phyloP scores from a whole-genome alignment of 148 eudicot genomes.

The Spergularia bocconei region DNA sequence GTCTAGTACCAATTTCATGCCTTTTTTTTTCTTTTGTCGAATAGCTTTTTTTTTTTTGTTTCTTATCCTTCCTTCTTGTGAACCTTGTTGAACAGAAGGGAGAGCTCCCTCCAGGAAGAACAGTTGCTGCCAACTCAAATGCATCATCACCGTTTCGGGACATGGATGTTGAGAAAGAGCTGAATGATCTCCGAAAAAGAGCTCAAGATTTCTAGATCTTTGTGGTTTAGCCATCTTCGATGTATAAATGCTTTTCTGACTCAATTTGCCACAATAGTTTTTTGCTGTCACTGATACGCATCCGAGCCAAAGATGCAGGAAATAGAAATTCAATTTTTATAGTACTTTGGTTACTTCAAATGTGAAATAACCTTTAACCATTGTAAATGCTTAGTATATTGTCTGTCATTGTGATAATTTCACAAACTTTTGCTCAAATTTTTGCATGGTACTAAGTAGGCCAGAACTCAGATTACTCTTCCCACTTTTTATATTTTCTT shows the following conservation, averaged over 20 bases:
- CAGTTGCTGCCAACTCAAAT: conserved; percentile 40
- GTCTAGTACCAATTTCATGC: background rate
- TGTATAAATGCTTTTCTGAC: conserved; percentile 15
- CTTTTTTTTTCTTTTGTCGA: background rate
- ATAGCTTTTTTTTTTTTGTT: background rate
- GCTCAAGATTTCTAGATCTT: conserved; percentile 50
- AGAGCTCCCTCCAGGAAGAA: conserved; percentile 94
- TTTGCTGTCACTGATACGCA: conserved; percentile 8
- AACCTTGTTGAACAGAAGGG: conserved; percentile 54
- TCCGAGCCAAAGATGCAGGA: conserved; percentile 16
- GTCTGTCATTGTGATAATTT: background rate
- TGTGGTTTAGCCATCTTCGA: background rate
- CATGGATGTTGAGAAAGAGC: conserved; percentile 72
- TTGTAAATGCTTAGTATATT: conserved; percentile 14
- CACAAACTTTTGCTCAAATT: background rate
- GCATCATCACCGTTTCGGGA: conserved; percentile 57
- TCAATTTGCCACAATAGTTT: conserved; percentile 6
- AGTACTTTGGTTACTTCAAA: background rate
- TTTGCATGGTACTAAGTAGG: no score
- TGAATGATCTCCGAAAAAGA: conserved; percentile 72
- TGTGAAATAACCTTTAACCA: conserved; percentile 7
- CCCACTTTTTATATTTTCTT: no score
- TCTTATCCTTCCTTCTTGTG: background rate
- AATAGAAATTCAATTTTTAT: background rate
- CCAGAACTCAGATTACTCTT: no score